A percentile compares a stretch with the other conserved stretches of the same genome.
phyloP scores from a whole-genome alignment of 176 grass and related monocot genomes.

The Carex pumila region DNA sequence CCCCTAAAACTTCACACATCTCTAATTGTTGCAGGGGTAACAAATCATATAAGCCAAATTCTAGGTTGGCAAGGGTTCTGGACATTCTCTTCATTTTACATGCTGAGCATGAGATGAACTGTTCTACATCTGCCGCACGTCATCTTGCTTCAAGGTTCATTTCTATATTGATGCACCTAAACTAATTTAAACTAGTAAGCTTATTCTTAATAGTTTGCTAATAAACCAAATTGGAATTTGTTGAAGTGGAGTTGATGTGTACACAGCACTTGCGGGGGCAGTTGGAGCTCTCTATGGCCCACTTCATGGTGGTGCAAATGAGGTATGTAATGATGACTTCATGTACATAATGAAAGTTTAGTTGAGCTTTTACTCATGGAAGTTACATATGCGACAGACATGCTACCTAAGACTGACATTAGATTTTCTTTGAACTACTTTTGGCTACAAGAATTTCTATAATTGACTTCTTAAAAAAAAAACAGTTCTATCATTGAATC shows the following conservation, averaged over 20 bases:
- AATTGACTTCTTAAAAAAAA: background rate
- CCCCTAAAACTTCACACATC: background rate
- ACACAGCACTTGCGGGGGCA: constrained; percentile 85
- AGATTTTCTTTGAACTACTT: background rate
- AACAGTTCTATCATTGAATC: background rate
- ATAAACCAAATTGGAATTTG: constrained; percentile 14
- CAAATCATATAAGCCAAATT: constrained; percentile 74
- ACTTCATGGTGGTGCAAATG: constrained; percentile 94
- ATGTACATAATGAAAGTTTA: background rate
- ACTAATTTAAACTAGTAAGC: constrained; percentile 5
- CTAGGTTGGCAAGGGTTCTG: constrained; percentile 74
- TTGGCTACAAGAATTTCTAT: background rate
- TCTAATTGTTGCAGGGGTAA: constrained; percentile 48
- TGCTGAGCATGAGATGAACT: constrained; percentile 99
- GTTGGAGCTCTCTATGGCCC: constrained; percentile 98
- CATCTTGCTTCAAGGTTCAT: constrained; percentile 97
- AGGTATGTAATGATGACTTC: constrained; percentile 37
- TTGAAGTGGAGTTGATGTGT: constrained; percentile 94
- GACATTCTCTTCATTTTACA: constrained; percentile 95
- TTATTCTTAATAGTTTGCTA: constrained; percentile 21
- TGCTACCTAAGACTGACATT: background rate
- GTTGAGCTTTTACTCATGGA: background rate
- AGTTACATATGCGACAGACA: background rate
- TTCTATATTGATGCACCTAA: background rate
- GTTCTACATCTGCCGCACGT: constrained; percentile 87